Evolutionary conservation across 805 yeast genomes (phyloP), one percentile per base, ranked within the genome.

Genomic region (Lipomyces japonicus): DNA sequence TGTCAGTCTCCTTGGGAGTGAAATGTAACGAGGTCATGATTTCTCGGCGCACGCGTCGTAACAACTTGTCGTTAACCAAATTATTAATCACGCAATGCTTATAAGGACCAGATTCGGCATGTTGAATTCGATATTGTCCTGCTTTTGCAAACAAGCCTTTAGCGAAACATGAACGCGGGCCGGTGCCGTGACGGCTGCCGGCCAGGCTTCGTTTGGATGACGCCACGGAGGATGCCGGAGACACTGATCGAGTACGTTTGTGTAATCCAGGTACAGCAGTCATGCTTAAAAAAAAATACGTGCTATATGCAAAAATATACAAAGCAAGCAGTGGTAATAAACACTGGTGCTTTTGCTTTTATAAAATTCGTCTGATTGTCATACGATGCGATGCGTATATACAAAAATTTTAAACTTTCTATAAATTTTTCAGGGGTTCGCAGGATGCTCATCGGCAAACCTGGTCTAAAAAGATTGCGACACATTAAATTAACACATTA

Each of bases 1-100:
- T 93, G 65, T 93, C 99, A 0, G 99, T 93, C 68, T 95, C 99
- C 67, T 95, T 93, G 60, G 82, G 80, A 7, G 97, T 89, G 73
- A 95, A 93, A 39, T 86, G 93, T 54, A 93, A 83, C 62, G 89
- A 84, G 2, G 75, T 70, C 57, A 86, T 76, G 23, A 95, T 89
- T 66, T 93, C 98, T 50, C 79, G 78, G 43, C 97, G 77, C 1
- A 95, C 97, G 26, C 77, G 75, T 55, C 93, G 72, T 46, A 93
- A 70, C 34, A 95, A 69, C 1, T 80, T 78, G 57, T 91, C 95
- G 64, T 90, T 79, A 36, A 93, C 75, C 41, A 93, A 71, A 30
- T 81, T 76, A 21, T 72, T 74, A 42, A 93, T 84, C 12, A 89
- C 81, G 2, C 97, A 97, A 90, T 97, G 91, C 63, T 80, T 76